Evolutionary conservation across 306 rosid genomes (phyloP), one percentile per base, ranked within the genome.

Genomic region (Arachis stenosperma): DNA sequence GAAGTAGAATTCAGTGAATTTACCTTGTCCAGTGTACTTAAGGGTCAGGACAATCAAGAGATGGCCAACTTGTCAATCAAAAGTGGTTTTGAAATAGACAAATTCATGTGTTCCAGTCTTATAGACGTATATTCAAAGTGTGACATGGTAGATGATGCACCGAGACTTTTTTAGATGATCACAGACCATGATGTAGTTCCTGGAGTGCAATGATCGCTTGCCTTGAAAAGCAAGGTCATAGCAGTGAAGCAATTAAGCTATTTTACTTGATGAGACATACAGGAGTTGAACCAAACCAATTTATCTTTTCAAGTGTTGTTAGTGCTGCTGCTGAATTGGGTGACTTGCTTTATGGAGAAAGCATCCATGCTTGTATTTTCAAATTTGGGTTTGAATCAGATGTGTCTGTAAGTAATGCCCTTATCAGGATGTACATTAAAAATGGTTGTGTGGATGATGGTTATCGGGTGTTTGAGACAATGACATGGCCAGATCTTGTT

Each of bases 121-220:
- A 50, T 75, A 51, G 73, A 80, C 40, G 29, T 80, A 76, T 80
- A 80, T 62, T 75, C 80, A 2, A 75, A 69, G 64, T 75, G 77
- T 64, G 66, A 43, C 29, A 42, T 62, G 59, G 77, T 66, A 47
- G 53, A 9, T 56, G 80, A 80, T 69, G 84, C 80, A 39, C 65
- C 75, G 30, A 75, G 70, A 69, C 51, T 75, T 29, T 80, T 80
- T 73, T 46, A 9, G 7, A 47, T 57, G 67, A 69, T 75, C 44
- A 22, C 73, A 39, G 73, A 56, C 64, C 84, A 76, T 62, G 84
- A 80, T 75, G 80, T 80, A 29, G 84, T 55, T 71, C 77, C 3
- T 80, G 77, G 76, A 80, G 84, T 80, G 67, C 84, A 6, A 80
- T 80, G 73, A 80, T 80, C 27, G 37, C 80, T 57, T 69, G 84